Conservation (phyloP, 495 filamentous ascomycete species). For the Aspergillus steynii region DNA sequence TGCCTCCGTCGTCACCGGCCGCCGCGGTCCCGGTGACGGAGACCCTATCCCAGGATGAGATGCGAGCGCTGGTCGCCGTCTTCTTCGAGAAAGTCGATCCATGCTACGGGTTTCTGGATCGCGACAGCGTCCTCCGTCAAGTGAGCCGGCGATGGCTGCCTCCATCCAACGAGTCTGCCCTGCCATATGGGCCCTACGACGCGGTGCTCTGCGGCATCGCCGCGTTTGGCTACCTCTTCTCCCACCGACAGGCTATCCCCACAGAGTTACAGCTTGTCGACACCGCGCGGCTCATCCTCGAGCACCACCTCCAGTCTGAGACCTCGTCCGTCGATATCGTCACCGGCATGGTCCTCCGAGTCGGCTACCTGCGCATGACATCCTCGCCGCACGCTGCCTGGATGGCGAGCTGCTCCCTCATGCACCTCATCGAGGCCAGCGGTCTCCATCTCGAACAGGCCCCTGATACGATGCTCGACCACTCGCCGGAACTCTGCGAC, state of each 20-base stretch:
- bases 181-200: constrained; percentile 38
- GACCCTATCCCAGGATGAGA: constrained; percentile 43
- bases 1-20: constrained; percentile 10
- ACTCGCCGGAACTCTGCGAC: constrained; percentile 23
- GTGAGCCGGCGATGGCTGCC: constrained; percentile 40
- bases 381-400: constrained; percentile 53
- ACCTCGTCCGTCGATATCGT: constrained; percentile 41
- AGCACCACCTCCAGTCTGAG: constrained; percentile 36
- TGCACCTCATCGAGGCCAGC: constrained; percentile 56
- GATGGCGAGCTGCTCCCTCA: constrained; percentile 56
- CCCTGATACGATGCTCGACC: constrained; percentile 17
- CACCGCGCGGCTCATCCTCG: constrained; percentile 44
- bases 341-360: constrained; percentile 53
- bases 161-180: constrained; percentile 11
- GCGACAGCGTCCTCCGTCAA: constrained; percentile 29
- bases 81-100: constrained; percentile 54
- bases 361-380: constrained; percentile 53
- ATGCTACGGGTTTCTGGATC: constrained; percentile 52
- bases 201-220: constrained; percentile 49
- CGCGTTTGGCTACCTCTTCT: constrained; percentile 51
- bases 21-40: constrained; percentile 30
- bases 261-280: constrained; percentile 42
- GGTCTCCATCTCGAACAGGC: constrained; percentile 50
- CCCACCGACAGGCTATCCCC: constrained; percentile 28
- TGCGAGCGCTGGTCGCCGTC: constrained; percentile 36